Evolutionary conservation across 805 yeast species (phyloP), one percentile per base, ranked within the genome.

Genomic region (Kodamaea kaohsiungensis): DNA sequence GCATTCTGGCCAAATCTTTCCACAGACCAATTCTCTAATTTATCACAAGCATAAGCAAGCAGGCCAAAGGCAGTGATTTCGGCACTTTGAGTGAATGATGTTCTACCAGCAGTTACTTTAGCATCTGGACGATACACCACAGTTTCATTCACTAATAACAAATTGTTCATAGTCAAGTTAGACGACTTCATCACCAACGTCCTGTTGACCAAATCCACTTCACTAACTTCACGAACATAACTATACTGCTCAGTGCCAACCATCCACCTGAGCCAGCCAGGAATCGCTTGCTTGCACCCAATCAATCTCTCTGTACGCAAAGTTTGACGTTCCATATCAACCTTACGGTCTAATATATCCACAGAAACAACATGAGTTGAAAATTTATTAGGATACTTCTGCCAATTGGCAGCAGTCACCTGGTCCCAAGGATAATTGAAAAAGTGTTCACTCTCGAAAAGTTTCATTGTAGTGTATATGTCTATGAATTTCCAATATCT

Each of bases 391-490:
- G 99, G 99, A 71, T 93, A 93, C 62, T 93, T 93, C 60, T 83
- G 85, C 99, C 99, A 93, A 71, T 92, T 91, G 50, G 98, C 98
- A 0, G 96, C 91, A 0, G 97, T 88, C 22, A 93, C 96, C 62
- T 88, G 91, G 22, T 88, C 96, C 98, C 98, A 93, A 0, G 96
- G 83, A 65, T 95, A 92, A 53, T 84, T 75, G 69, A 91, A 93
- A 43, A 72, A 76, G 67, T 88, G 93, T 16, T 78, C 70, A 40
- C 88, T 81, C 43, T 83, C 83, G 67, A 91, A 92, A 47, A 93
- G 76, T 69, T 87, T 90, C 99, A 93, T 93, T 4, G 9, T 15
- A 5, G 16, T 22, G 25, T 22, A 22, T 22, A 22, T 4, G 25
- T 22, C 25, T 22, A 22, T 22, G 25, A 22, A 4, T 22, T 22